These are phyloP conservation scores for Populus tomentosa DNA, from an alignment of 441 rosid species.

Conservation along the genomic window DNA sequence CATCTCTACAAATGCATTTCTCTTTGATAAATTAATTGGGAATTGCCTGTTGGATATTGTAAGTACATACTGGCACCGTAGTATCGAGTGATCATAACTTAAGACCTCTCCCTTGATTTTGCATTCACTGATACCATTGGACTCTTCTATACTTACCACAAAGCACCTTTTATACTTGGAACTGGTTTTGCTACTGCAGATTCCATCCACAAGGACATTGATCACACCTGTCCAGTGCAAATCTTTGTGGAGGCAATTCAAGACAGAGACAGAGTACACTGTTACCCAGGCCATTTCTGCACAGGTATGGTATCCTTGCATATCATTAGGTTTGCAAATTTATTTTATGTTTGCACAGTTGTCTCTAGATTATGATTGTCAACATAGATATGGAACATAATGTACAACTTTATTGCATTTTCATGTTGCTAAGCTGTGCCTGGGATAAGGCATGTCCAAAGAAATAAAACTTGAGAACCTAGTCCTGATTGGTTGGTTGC, in stretches of 20 bases:
- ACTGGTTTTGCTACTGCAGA: constrained; percentile 37
- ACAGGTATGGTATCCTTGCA: constrained; percentile 52
- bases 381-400: not conserved
- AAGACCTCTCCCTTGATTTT: not conserved
- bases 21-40: not conserved
- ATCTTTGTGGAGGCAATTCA: constrained; percentile 95
- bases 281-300: constrained; percentile 97
- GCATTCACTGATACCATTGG: not conserved
- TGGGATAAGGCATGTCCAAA: not conserved
- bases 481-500: not conserved
- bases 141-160: not conserved
- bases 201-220: constrained; percentile 71
- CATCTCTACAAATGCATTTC: not conserved
- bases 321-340: not conserved
- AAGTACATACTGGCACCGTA: not conserved
- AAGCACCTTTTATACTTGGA: not conserved
- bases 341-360: not conserved
- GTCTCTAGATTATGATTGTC: not conserved
- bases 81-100: not conserved
- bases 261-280: constrained; percentile 84
- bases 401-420: not conserved
- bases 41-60: not conserved
- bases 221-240: constrained; percentile 97
- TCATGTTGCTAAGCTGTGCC: not conserved
- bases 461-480: not conserved